phyloP scores from a whole-genome alignment of 1,284 basidiomycete species.

The Hemileia vastatrix region DNA sequence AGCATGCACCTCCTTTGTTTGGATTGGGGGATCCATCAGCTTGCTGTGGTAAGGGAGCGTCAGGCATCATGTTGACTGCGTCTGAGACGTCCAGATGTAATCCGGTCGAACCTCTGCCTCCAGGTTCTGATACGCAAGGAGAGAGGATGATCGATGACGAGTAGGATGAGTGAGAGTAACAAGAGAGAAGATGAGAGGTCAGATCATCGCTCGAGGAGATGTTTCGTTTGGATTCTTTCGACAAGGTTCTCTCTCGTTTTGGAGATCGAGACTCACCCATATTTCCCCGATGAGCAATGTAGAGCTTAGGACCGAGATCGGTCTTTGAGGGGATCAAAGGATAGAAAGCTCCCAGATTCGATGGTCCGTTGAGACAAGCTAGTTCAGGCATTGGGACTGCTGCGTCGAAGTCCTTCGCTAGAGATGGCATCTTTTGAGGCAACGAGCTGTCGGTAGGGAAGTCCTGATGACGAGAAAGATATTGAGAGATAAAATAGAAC shows the following conservation, averaged over 20 bases:
- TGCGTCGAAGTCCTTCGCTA: conserved; percentile 75
- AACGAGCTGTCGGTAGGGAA: conserved; percentile 85
- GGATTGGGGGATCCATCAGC: no score
- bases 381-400: conserved; percentile 78
- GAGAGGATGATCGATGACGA: conserved; percentile 6
- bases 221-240: conserved; percentile 33
- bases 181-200: conserved; percentile 45
- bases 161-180: background rate
- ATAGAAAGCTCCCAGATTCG: conserved; percentile 75
- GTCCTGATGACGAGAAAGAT: no score
- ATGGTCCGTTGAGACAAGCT: conserved; percentile 72
- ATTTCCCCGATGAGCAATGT: conserved; percentile 46
- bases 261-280: background rate
- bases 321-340: conserved; percentile 71
- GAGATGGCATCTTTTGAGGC: conserved; percentile 65
- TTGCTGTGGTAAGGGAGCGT: conserved; percentile 55
- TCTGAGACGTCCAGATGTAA: conserved; percentile 96
- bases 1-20: conserved; percentile 77
- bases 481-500: background rate
- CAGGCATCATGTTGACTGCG: conserved; percentile 80
- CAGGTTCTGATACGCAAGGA: no score
- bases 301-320: conserved; percentile 67
- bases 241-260: background rate
- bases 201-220: conserved; percentile 56
- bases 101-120: conserved; percentile 70